phyloP scores from a whole-genome alignment of 2,329 filamentous ascomycete species.

The Fusarium sp. region DNA sequence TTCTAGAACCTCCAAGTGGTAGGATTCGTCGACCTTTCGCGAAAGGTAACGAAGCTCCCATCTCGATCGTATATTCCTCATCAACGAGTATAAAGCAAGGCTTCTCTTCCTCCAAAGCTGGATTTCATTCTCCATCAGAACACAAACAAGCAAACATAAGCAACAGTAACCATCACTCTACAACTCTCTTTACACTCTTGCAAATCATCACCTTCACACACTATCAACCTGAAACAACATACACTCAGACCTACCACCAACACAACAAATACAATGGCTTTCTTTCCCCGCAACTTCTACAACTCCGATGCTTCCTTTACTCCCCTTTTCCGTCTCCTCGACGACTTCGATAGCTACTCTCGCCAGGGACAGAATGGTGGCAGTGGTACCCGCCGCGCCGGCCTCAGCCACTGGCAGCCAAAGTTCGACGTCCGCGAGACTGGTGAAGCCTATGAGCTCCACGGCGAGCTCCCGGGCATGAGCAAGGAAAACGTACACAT shows the following conservation, averaged over 20 bases:
- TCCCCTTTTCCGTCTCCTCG: slow-evolving; percentile 72
- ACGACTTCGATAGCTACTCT: slow-evolving; percentile 70
- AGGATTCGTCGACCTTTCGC: slow-evolving; percentile 30
- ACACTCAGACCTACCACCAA: slow-evolving; percentile 37
- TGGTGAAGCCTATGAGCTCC: slow-evolving; percentile 75
- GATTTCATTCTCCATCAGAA: slow-evolving; percentile 44
- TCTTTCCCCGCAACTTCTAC: slow-evolving; percentile 67
- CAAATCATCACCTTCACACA: slow-evolving; percentile 38
- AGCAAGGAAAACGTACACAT: slow-evolving; percentile 79
- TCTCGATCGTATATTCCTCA: slow-evolving; percentile 7
- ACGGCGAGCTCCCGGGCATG: slow-evolving; percentile 83
- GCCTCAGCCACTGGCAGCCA: slow-evolving; percentile 72
- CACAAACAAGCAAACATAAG: slow-evolving; percentile 40
- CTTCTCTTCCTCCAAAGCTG: slow-evolving; percentile 12
- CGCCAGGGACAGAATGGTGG: slow-evolving; percentile 47
- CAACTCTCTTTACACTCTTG: slow-evolving; percentile 38
- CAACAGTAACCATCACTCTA: background rate
- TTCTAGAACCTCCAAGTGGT: slow-evolving; percentile 42
- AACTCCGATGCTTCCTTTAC: slow-evolving; percentile 63
- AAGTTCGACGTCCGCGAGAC: slow-evolving; percentile 84
- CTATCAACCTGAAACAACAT: slow-evolving; percentile 43
- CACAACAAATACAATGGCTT: slow-evolving; percentile 63
- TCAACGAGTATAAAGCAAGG: slow-evolving; percentile 48
- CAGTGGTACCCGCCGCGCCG: slow-evolving; percentile 38
- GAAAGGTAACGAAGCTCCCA: slow-evolving; percentile 30